Evolutionary conservation across 805 yeast species (phyloP).

Genomic region (Zygosaccharomyces kombuchaensis): DNA sequence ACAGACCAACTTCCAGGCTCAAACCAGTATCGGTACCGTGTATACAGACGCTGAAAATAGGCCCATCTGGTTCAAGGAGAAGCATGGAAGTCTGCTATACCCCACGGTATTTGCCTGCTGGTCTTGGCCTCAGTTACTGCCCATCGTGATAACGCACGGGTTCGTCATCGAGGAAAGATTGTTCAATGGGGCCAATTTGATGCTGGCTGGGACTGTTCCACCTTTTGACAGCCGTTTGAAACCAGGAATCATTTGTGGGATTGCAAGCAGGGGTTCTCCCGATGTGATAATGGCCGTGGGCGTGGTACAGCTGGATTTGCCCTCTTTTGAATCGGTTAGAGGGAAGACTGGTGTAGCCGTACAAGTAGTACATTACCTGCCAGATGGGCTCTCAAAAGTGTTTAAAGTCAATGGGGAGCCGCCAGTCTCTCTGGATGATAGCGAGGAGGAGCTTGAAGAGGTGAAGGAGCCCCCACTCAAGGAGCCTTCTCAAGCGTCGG

Average conservation of each 20-base stretch:
- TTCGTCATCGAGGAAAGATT: constrained; percentile 57
- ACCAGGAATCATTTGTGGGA: constrained; percentile 63
- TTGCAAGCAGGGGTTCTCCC: constrained; percentile 59
- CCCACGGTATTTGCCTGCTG: constrained; percentile 77
- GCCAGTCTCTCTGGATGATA: constrained; percentile 36
- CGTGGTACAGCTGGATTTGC: constrained; percentile 46
- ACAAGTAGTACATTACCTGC: constrained; percentile 57
- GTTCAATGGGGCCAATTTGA: constrained; percentile 77
- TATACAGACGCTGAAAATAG: constrained; percentile 58
- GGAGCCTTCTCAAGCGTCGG: constrained; percentile 12
- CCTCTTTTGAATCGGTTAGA: constrained; percentile 41
- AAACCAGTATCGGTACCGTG: constrained; percentile 53
- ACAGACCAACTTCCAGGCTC: constrained; percentile 58
- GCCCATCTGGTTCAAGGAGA: constrained; percentile 69
- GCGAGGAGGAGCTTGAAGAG: constrained; percentile 9
- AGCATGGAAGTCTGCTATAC: constrained; percentile 47
- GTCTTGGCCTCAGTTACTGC: constrained; percentile 62
- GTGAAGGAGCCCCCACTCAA: constrained; percentile 8
- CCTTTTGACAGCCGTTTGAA: constrained; percentile 49
- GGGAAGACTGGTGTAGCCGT: constrained; percentile 80
- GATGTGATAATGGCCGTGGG: constrained; percentile 72
- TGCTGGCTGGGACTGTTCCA: constrained; percentile 65
- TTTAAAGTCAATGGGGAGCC: constrained; percentile 43
- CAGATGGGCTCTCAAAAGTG: constrained; percentile 57
- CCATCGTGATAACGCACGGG: constrained; percentile 65